Evolutionary conservation across 805 yeast genomes (phyloP).

Genomic region (Metschnikowia peoriensis): DNA sequence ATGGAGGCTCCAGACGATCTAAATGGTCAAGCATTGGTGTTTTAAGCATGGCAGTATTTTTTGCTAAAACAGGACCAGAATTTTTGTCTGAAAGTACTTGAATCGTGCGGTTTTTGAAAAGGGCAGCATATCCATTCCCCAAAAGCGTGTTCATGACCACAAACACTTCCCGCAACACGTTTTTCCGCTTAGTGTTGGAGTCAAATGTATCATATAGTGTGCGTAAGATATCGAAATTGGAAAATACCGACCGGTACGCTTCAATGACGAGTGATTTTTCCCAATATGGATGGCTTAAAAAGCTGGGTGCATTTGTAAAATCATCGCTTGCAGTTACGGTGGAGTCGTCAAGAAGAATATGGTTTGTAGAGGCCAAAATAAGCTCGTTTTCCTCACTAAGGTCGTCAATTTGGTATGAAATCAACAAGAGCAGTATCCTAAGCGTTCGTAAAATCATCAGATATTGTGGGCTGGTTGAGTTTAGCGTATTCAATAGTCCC

Average conservation of each 20-base stretch:
- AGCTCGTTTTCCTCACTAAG: constrained; percentile 80
- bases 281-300: constrained; percentile 45
- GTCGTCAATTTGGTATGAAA: constrained; percentile 54
- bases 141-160: constrained; percentile 28
- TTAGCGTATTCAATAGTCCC: constrained; percentile 61
- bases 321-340: constrained; percentile 35
- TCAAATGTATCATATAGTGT: constrained; percentile 65
- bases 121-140: constrained; percentile 21
- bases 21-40: constrained; percentile 68
- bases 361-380: constrained; percentile 70
- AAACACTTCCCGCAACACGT: constrained; percentile 58
- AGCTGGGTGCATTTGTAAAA: background rate
- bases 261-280: constrained; percentile 73
- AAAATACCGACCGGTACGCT: constrained; percentile 57
- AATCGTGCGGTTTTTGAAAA: constrained; percentile 24
- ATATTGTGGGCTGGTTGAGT: constrained; percentile 54
- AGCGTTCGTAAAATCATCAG: constrained; percentile 72
- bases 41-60: constrained; percentile 45
- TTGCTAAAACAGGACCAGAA: constrained; percentile 32
- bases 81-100: constrained; percentile 19
- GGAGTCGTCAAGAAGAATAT: constrained; percentile 59
- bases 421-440: constrained; percentile 62
- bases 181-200: constrained; percentile 49
- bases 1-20: constrained; percentile 79
- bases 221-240: constrained; percentile 52